Base-by-base conservation (phyloP, 1,284 basidiomycete species). In the Termitomyces sp. region DNA sequence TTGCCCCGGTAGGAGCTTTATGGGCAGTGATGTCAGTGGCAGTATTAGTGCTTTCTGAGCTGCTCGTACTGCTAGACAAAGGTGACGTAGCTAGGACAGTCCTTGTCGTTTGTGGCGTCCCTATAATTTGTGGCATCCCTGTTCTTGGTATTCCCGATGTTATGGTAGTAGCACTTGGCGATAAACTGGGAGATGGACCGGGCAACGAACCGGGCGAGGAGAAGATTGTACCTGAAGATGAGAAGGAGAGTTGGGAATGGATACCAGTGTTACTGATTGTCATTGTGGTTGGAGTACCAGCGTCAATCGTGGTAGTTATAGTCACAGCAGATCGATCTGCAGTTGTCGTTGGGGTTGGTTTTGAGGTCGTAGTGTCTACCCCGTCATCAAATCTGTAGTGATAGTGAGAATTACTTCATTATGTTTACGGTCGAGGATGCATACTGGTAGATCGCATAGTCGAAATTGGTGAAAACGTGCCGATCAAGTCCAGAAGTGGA, bases 391-490 rank as follows among this genome's bases (percentile, higher is more conserved):
- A 13, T 24, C 38, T 36, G 19, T n/a, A 41, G 15, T 7, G 21
- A 17, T 38, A 10, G 31, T 21, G 43, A 44, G 17, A 28, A 17
- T 31, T 0, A 21, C 12, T 61, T 30, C 2, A 6, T 26, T 13
- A 49, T n/a, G 39, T 38, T 7, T 2, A 15, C 3, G 3, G 33
- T 15, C 38, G 38, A n/a, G n/a, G n/a, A 4, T 49, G 17, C 70
- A 55, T 52, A 72, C 72, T 68, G 70, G 58, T 73, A 73, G 28
- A 69, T 66, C 1, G 70, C 71, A 61, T 70, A 71, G 55, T 73
- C 72, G 57, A 73, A 73, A 52, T 67, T 70, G 19, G 72, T 60
- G 46, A 63, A 73, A 19, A 67, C 59, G 40, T 65, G 55, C 28
- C 57, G 48, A 30, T 62, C 56, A 1, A 62, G 39, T 17, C 58